Evolutionary conservation across 768 basidiomycete genomes (phyloP), one percentile per base, ranked within the genome.

Genomic region (Lentinula detonsa): DNA sequence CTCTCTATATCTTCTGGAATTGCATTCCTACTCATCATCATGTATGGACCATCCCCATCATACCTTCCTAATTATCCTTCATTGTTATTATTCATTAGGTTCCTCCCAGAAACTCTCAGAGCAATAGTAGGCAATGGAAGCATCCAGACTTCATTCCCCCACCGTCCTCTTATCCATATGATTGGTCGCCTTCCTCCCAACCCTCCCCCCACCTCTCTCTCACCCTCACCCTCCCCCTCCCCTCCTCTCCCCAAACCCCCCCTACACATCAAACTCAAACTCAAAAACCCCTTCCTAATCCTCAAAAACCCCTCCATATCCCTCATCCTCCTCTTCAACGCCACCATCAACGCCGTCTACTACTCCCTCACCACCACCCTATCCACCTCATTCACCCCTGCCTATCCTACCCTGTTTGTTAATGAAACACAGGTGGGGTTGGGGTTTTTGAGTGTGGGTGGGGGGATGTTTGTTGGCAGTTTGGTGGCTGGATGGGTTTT

Each of bases 391-490:
- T 78, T 85, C 68, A 69, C 74, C 59, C 59, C 69, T 1, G 71
- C 70, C 1, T 85, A 85, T 61, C 70, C 78, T 2, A 72, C 67
- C 50, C 71, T 84, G 15, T 21, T 21, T 1, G 21, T 21, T 21
- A 72, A 60, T 60, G 76, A 83, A 59, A 74, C 77, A 16, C 71
- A 80, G 21, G 73, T 83, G 21, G 86, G 86, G 4, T 70, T 87
- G 5, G 85, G 84, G 67, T 88, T 81, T 72, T 71, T 87, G 63
- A 76, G 80, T 3, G 77, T 42, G 86, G 85, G 4, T 72, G 76
- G 18, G 86, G 86, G 85, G 0, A 77, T 80, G 62, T 64, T 82
- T 37, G 28, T 79, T 10, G 79, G 83, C 10, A 73, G 77, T 13
- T 60, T 76, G 31, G 8, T 73, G 1, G 77, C 71, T 37, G 85